Evolutionary conservation across 2,329 filamentous ascomycete genomes (phyloP), one percentile per base, ranked within the genome.

Genomic region (Neofusicoccum umdonicola): DNA sequence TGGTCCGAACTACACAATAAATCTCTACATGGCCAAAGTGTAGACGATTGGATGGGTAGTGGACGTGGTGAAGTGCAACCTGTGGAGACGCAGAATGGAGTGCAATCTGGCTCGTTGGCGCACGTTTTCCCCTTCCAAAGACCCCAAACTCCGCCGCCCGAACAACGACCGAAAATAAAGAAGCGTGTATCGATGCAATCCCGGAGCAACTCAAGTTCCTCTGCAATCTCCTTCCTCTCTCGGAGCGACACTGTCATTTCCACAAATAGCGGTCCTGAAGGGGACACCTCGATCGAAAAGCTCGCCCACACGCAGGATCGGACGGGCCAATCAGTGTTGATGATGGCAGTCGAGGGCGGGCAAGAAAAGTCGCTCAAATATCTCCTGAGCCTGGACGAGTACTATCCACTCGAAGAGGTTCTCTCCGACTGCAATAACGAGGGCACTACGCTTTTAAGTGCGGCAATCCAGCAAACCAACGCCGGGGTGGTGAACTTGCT

Each of bases 51-150:
- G 58, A 51, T 62, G 34, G 58, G 58, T 19, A 3, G 34, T n/a
- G 57, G 52, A 31, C 35, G 57, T 44, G 44, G 58, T 37, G 17
- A 31, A 15, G 58, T 41, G 19, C 35, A 37, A 15, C 22, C 44
- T 31, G 45, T 34, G 11, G 58, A 39, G 41, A 35, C 41, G 5
- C 27, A 45, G 8, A 37, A 37, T 22, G 22, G 39, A 17, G 34
- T 31, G 19, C 39, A 47, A 66, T 71, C 75, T 52, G 80, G 79
- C 2, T 81, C 81, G 2, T 68, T 98, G 3, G 85, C 89, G 61
- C 94, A 98, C 73, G 93, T 98, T 1, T 97, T 97, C 70, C 94
- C 93, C 0, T 98, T 97, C 67, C 91, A 96, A 74, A 85, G 84
- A 63, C 85, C 86, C 66, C 76, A 79, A 48, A 82, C 78, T 22